Conservation (phyloP, 2,329 filamentous ascomycete genomes). For the Didymellaceae sp. region DNA sequence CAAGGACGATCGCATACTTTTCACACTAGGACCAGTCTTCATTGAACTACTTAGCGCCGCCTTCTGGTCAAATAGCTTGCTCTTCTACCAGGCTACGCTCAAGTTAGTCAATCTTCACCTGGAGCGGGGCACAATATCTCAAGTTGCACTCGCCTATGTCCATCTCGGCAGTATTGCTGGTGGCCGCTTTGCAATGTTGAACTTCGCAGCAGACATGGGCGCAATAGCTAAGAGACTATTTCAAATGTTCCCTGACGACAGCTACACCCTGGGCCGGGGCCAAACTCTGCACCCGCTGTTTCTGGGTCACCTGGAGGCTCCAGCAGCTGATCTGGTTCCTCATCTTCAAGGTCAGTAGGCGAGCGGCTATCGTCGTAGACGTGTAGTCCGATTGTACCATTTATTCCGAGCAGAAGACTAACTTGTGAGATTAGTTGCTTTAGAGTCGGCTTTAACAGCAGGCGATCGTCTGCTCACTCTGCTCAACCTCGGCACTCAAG, state of each 20-base stretch:
- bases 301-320: constrained; percentile 71
- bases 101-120: constrained; percentile 72
- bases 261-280: constrained; percentile 70
- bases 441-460: constrained; percentile 69
- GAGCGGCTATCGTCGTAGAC: neutral
- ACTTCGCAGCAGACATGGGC: constrained; percentile 71
- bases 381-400: neutral
- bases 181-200: constrained; percentile 72
- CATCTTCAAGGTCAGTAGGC: constrained; percentile 60
- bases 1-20: constrained; percentile 60
- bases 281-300: constrained; percentile 74
- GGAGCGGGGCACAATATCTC: constrained; percentile 68
- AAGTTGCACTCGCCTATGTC: constrained; percentile 72
- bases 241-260: constrained; percentile 60
- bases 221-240: constrained; percentile 69
- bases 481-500: constrained; percentile 71
- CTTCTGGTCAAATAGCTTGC: constrained; percentile 74
- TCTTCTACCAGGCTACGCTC: constrained; percentile 75
- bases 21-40: constrained; percentile 72
- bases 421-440: constrained; percentile 45
- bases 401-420: neutral
- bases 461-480: constrained; percentile 76
- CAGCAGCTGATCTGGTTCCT: constrained; percentile 64
- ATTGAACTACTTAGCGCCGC: constrained; percentile 73
- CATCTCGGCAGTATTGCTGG: constrained; percentile 72